Base-by-base conservation (phyloP, 352 stramenopile species). In the Globisporangium camurandrum region DNA sequence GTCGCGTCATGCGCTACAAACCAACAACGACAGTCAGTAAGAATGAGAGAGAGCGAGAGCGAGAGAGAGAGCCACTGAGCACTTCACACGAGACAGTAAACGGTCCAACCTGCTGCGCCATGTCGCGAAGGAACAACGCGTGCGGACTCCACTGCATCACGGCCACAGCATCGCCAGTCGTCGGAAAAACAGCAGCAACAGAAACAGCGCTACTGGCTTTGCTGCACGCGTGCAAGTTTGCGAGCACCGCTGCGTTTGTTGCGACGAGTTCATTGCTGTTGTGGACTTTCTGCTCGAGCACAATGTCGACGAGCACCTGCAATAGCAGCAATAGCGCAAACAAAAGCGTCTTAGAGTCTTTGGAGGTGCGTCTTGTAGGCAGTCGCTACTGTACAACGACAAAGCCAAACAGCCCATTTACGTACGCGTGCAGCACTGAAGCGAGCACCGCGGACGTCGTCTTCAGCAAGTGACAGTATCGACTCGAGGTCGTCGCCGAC, bases 61-160 rank as follows among this genome's bases (percentile, higher is more conserved):
- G n/a, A n/a, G n/a, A n/a, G n/a, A n/a, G n/a, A n/a, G n/a, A n/a
- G n/a, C n/a, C n/a, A n/a, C n/a, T n/a, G n/a, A n/a, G n/a, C n/a
- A n/a, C n/a, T n/a, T n/a, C n/a, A n/a, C n/a, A n/a, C n/a, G n/a
- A n/a, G n/a, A n/a, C n/a, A n/a, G n/a, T n/a, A n/a, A n/a, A n/a
- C n/a, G n/a, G n/a, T 9, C 43, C 26, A 59, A 87, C 78, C 73
- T 89, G 75, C 19, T 84, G 55, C 2, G 75, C 56, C 73, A 89
- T 83, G 20, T 76, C 69, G 22, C 71, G 54, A 3, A 89, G 51
- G 55, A 74, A 85, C 12, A 46, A 51, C 9, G 34, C 49, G 23
- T 81, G 79, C 31, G 51, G 28, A 16, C 51, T 61, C n/a, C n/a
- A n/a, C n/a, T n/a, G n/a, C n/a, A n/a, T n/a, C n/a, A n/a, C n/a